These are phyloP conservation scores for Brettanomyces sp. DNA, from an alignment of 805 yeast genomes.

Conservation along the genomic window DNA sequence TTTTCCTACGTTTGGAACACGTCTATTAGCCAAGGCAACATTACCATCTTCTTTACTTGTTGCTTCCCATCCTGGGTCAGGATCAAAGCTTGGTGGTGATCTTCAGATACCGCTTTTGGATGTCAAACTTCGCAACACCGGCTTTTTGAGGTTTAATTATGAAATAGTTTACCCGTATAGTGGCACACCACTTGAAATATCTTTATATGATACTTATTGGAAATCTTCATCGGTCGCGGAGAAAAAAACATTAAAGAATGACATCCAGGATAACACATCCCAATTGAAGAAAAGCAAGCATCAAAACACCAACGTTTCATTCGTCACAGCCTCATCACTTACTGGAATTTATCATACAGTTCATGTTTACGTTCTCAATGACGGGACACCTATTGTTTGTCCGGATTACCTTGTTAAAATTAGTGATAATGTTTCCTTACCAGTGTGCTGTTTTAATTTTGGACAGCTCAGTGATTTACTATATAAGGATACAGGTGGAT, in stretches of 20 bases:
- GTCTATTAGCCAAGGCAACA: slow-evolving; percentile 81
- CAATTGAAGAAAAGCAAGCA: neutral
- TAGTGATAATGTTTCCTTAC: slow-evolving; percentile 39
- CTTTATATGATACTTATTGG: slow-evolving; percentile 95
- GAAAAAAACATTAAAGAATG: slow-evolving; percentile 6
- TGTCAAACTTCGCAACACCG: slow-evolving; percentile 69
- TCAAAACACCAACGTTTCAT: slow-evolving; percentile 29
- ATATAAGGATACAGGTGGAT: slow-evolving; percentile 11
- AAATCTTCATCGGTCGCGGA: slow-evolving; percentile 60
- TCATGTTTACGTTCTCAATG: slow-evolving; percentile 62
- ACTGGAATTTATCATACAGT: slow-evolving; percentile 70
- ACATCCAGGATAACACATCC: neutral
- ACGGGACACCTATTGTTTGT: slow-evolving; percentile 79
- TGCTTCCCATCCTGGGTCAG: slow-evolving; percentile 26
- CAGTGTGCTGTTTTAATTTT: slow-evolving; percentile 50
- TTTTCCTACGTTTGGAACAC: slow-evolving; percentile 90
- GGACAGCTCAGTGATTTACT: slow-evolving; percentile 28
- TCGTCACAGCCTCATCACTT: slow-evolving; percentile 86
- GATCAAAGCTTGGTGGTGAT: slow-evolving; percentile 29
- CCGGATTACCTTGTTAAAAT: slow-evolving; percentile 51
- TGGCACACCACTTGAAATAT: slow-evolving; percentile 76
- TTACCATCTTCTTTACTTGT: slow-evolving; percentile 53
- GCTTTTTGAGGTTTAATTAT: slow-evolving; percentile 67
- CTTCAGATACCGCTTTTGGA: slow-evolving; percentile 70
- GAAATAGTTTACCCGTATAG: slow-evolving; percentile 84